Base-by-base conservation (phyloP, 768 basidiomycete genomes). In the Mycena crocata region DNA sequence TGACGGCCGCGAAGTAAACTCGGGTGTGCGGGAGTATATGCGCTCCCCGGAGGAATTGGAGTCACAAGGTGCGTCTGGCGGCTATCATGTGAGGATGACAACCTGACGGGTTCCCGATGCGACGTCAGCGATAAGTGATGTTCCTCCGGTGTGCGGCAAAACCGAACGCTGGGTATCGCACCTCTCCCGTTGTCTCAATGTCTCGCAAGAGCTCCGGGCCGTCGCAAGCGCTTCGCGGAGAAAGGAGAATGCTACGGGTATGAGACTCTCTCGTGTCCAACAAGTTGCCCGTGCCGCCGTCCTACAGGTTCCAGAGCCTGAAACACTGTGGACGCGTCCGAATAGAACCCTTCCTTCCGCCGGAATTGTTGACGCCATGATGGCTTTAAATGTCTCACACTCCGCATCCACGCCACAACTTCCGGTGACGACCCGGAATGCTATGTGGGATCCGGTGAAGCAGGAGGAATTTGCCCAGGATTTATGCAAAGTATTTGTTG, bases 381-480 rank as follows among this genome's bases (percentile, higher is more conserved):
- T n/a, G n/a, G n/a, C n/a, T n/a, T n/a, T n/a, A n/a, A n/a, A n/a
- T n/a, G n/a, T 23, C n/a, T 24, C 46, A 26, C 46, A 48, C 8
- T 6, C 46, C 24, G 8, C n/a, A n/a, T 24, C 9, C 19, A 24
- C 5, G 23, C 24, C 24, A 17, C 46, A 49, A 37, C 39, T 61
- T n/a, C n/a, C n/a, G n/a, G n/a, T n/a, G n/a, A n/a, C n/a, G n/a
- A n/a, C n/a, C n/a, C n/a, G n/a, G n/a, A n/a, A n/a, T n/a, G n/a
- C n/a, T n/a, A n/a, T n/a, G n/a, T n/a, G n/a, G n/a, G n/a, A 57
- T 9, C 42, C 19, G 17, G 6, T 30, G 12, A 5, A 19, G 59
- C 59, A 61, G 49, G 32, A 48, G 14, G 32, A 61, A 21, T 61
- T 61, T 30, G 59, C 59, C 0, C 32, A 30, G 21, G 59, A 51